Evolutionary conservation across 2,329 filamentous ascomycete genomes (phyloP).

Genomic region (Cordyceps fumosorosea): DNA sequence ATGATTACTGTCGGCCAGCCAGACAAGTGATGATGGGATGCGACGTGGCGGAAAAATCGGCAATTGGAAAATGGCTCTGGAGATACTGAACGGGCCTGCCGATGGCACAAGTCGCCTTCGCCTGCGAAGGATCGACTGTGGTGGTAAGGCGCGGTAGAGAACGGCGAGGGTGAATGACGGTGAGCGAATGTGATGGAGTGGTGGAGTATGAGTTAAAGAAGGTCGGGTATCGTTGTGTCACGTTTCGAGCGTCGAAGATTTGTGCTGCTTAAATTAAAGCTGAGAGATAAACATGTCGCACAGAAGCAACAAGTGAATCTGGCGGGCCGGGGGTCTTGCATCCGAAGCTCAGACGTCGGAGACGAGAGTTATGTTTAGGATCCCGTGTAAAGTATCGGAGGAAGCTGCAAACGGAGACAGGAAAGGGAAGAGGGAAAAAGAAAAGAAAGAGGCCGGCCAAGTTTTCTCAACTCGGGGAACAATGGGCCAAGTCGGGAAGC

Average conservation of each 20-base stretch:
- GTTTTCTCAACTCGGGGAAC: background rate
- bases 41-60: background rate
- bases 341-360: conserved; percentile 1
- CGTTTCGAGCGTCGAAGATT: background rate
- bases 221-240: conserved; percentile 15
- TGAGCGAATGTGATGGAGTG: background rate
- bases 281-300: background rate
- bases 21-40: background rate
- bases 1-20: conserved; percentile 30
- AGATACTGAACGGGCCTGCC: conserved; percentile 30
- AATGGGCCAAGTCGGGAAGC: background rate
- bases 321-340: background rate
- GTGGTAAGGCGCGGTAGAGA: background rate
- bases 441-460: background rate
- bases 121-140: conserved; percentile 12
- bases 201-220: background rate
- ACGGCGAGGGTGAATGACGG: background rate
- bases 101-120: conserved; percentile 31
- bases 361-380: background rate
- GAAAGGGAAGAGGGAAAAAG: background rate
- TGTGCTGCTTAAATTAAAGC: background rate
- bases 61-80: conserved; percentile 10
- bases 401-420: background rate
- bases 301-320: background rate
- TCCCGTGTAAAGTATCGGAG: background rate